Evolutionary conservation across 306 rosid species (phyloP).

Genomic region (Parietaria judaica): DNA sequence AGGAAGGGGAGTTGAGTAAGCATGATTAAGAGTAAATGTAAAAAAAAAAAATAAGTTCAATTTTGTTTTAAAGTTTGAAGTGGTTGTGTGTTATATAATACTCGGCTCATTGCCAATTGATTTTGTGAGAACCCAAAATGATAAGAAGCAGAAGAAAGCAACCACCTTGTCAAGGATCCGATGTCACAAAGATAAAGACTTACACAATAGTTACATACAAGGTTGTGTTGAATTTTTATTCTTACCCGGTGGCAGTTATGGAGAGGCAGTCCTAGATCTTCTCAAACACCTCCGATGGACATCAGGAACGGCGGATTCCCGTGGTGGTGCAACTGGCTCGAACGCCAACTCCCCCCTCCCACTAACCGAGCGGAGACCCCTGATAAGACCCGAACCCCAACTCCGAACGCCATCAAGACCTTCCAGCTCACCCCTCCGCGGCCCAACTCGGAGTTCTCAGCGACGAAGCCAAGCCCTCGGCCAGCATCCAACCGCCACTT

Average conservation of each 20-base stretch:
- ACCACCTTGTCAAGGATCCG: too few species aligned
- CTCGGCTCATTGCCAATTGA: too few species aligned
- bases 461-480: constrained; percentile 47
- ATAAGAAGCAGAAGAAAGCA: too few species aligned
- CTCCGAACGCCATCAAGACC: constrained; percentile 31
- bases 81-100: too few species aligned
- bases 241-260: constrained; percentile 40
- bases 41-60: too few species aligned
- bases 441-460: constrained; percentile 43
- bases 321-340: constrained; percentile 99
- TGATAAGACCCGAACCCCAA: too few species aligned
- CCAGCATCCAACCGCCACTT: constrained; percentile 44
- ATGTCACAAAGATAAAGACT: too few species aligned
- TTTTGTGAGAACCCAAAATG: too few species aligned
- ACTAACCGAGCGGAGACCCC: constrained; percentile 43
- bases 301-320: constrained; percentile 58
- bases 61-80: too few species aligned
- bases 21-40: too few species aligned
- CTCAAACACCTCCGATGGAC: constrained; percentile 47
- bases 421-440: constrained; percentile 73
- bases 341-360: constrained; percentile 52
- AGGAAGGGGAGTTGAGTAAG: too few species aligned
- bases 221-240: neutral
- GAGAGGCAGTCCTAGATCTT: constrained; percentile 73
- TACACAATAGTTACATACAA: too few species aligned